phyloP scores from a whole-genome alignment of 106 monocot species.

The Dendrobium nobile region DNA sequence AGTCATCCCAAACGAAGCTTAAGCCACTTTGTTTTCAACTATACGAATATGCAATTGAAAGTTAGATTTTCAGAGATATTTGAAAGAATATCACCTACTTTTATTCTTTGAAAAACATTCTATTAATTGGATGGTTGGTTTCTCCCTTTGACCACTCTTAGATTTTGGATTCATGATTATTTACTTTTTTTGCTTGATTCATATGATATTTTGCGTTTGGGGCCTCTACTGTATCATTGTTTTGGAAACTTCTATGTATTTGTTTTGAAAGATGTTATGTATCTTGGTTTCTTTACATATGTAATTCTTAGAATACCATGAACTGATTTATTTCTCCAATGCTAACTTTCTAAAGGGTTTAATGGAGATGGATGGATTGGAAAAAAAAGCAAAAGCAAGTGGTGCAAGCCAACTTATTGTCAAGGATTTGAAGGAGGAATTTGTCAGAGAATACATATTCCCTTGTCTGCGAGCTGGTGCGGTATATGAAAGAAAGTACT shows the following conservation, averaged over 20 bases:
- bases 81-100: not conserved
- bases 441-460: slow-evolving; percentile 83
- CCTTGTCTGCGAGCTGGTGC: slow-evolving; percentile 95
- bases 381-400: slow-evolving; percentile 85
- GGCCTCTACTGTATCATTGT: not conserved
- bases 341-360: slow-evolving; percentile 46
- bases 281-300: not conserved
- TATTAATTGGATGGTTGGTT: not conserved
- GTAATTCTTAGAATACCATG: not conserved
- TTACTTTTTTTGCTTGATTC: not conserved
- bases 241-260: not conserved
- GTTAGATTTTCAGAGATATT: not conserved
- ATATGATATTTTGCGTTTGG: not conserved
- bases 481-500: slow-evolving; percentile 88
- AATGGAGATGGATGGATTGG: slow-evolving; percentile 88
- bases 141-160: not conserved
- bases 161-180: not conserved
- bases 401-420: slow-evolving; percentile 94
- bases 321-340: not conserved
- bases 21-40: too few relatives aligned
- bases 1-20: too few relatives aligned
- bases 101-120: not conserved
- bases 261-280: slow-evolving; percentile 3
- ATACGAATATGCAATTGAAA: not conserved
- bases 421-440: slow-evolving; percentile 97